Conservation (phyloP, 768 basidiomycete species). For the Pulveroboletus ravenelii region DNA sequence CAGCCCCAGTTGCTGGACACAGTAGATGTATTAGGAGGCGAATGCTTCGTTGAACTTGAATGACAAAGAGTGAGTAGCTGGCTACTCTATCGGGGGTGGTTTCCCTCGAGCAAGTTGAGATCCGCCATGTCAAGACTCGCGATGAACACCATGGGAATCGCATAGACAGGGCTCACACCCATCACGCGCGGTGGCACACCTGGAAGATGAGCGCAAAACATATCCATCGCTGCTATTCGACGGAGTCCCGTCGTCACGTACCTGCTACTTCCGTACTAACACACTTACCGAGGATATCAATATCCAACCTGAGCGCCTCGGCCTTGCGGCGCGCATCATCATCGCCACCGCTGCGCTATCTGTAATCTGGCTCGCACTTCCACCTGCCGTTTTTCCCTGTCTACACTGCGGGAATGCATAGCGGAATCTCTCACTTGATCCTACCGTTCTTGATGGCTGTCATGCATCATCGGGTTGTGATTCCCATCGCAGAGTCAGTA, state of each 20-base stretch:
- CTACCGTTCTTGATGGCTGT: constrained; percentile 70
- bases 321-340: constrained; percentile 78
- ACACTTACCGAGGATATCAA: constrained; percentile 80
- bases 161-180: constrained; percentile 81
- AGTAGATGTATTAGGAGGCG: constrained; percentile 77
- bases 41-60: constrained; percentile 87
- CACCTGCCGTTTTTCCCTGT: constrained; percentile 67
- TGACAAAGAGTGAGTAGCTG: background rate
- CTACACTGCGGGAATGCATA: constrained; percentile 84
- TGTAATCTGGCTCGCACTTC: constrained; percentile 82
- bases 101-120: constrained; percentile 76
- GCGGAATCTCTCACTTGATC: constrained; percentile 64
- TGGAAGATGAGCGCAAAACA: constrained; percentile 15
- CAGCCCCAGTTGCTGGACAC: constrained; percentile 59
- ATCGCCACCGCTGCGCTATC: constrained; percentile 81
- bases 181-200: constrained; percentile 79
- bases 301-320: constrained; percentile 62
- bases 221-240: background rate
- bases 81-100: background rate
- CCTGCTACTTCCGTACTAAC: constrained; percentile 69
- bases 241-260: constrained; percentile 19
- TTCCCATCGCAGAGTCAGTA: constrained; percentile 52
- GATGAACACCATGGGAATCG: constrained; percentile 74
- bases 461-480: constrained; percentile 40
- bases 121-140: constrained; percentile 63